Conservation (phyloP, 306 rosid genomes). For the Mimosa bimucronata region DNA sequence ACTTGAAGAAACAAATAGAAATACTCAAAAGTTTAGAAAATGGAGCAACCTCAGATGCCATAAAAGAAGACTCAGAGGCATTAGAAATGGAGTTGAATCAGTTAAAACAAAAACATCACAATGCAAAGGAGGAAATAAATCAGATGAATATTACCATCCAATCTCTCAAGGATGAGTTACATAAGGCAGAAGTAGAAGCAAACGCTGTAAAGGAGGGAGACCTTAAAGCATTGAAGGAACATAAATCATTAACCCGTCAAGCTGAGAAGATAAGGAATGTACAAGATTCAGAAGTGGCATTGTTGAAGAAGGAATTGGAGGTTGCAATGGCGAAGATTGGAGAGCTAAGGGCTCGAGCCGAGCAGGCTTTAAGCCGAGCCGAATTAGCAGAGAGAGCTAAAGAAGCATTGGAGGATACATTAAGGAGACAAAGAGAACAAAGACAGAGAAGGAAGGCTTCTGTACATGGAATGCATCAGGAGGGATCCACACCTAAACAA, state of each 20-base stretch:
- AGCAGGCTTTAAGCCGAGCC: constrained; percentile 79
- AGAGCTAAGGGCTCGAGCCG: constrained; percentile 70
- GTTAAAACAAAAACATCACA: constrained; percentile 42
- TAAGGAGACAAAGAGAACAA: constrained; percentile 60
- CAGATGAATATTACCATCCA: constrained; percentile 41
- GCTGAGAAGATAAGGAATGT: constrained; percentile 37
- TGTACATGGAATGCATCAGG: constrained; percentile 46
- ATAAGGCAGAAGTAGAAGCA: constrained; percentile 46
- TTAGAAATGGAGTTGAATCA: constrained; percentile 50
- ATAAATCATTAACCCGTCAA: constrained; percentile 38
- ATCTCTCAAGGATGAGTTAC: constrained; percentile 48
- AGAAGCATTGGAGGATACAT: constrained; percentile 58
- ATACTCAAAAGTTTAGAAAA: constrained; percentile 40
- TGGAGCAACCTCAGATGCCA: constrained; percentile 35
- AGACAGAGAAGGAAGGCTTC: constrained; percentile 68
- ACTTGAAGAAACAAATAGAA: constrained; percentile 42
- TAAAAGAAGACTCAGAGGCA: constrained; percentile 35
- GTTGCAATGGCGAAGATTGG: constrained; percentile 56
- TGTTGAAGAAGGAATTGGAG: constrained; percentile 64
- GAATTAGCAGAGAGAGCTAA: constrained; percentile 83
- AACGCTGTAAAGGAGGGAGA: constrained; percentile 46
- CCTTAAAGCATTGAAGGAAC: constrained; percentile 34
- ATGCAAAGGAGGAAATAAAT: constrained; percentile 50
- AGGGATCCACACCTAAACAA: constrained; percentile 52
- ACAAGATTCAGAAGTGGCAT: constrained; percentile 39